These are phyloP conservation scores for Talaromyces funiculosus DNA, from an alignment of 2,329 filamentous ascomycete species.

Conservation along the genomic window DNA sequence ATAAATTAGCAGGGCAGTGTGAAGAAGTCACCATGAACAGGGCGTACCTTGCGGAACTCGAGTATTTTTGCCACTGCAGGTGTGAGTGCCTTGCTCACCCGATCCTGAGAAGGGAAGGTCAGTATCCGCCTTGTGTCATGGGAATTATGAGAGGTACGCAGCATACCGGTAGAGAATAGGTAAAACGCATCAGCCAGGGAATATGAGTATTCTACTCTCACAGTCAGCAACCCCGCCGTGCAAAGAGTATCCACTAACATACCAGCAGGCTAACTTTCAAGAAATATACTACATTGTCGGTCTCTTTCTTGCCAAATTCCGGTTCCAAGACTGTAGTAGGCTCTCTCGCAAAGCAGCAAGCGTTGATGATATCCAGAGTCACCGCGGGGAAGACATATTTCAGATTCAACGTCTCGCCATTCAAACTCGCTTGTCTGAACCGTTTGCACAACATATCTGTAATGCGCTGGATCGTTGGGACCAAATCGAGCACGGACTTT, in stretches of 20 bases:
- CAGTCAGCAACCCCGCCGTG: neutral
- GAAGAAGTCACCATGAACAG: neutral
- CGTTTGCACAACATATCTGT: neutral
- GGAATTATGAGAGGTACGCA: neutral
- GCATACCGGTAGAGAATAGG: neutral
- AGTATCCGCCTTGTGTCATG: neutral
- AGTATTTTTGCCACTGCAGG: conserved; percentile 9
- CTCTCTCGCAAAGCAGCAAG: neutral
- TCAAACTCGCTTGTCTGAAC: neutral
- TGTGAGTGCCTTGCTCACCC: conserved; percentile 2
- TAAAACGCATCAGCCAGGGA: neutral
- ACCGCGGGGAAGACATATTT: neutral
- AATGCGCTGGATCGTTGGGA: neutral
- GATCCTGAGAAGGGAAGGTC: neutral
- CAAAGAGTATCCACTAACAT: neutral
- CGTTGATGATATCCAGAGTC: neutral
- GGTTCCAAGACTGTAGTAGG: neutral
- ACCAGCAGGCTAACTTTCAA: neutral
- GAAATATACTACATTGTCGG: neutral
- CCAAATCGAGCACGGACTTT: neutral
- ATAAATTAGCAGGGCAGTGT: neutral
- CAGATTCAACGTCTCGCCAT: neutral
- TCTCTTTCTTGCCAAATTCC: neutral
- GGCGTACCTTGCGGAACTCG: neutral
- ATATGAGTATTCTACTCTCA: neutral